Evolutionary conservation across 2,329 filamentous ascomycete genomes (phyloP).

Genomic region (Aspergillus transmontanensis): DNA sequence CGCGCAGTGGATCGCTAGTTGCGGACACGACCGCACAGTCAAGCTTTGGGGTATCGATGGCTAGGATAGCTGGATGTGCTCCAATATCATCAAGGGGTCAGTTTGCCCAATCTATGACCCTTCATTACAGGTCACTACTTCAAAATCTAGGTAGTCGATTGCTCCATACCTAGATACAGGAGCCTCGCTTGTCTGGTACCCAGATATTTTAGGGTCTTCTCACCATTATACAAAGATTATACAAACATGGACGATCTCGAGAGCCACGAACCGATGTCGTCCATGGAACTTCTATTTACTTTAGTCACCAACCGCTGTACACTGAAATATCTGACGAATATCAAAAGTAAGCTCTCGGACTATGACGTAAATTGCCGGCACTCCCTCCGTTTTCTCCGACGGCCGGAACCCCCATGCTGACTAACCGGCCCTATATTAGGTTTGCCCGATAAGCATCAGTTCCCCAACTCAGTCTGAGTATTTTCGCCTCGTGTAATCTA

Average conservation of each 20-base stretch:
- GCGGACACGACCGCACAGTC: slow-evolving; percentile 90
- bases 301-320: neutral
- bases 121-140: neutral
- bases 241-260: neutral
- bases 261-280: neutral
- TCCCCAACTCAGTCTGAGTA: neutral
- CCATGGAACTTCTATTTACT: neutral
- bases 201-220: neutral
- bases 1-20: slow-evolving; percentile 89
- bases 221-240: neutral
- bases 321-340: neutral
- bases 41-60: slow-evolving; percentile 89
- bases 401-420: slow-evolving; percentile 1
- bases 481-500: neutral
- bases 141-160: neutral
- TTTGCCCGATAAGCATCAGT: slow-evolving; percentile 5
- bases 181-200: neutral
- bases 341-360: slow-evolving; percentile 1
- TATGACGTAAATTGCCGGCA: slow-evolving; percentile 8
- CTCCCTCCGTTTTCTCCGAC: neutral
- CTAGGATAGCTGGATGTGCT: slow-evolving; percentile 26
- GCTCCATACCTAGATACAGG: neutral
- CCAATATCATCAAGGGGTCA: neutral
- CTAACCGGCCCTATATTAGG: slow-evolving; percentile 11
- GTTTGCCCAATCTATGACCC: neutral